Percentiles rank a stretch among this genome's conserved stretches.
Evolutionary conservation across 1,284 basidiomycete species (phyloP).

Genomic region (Puccinia triticina): DNA sequence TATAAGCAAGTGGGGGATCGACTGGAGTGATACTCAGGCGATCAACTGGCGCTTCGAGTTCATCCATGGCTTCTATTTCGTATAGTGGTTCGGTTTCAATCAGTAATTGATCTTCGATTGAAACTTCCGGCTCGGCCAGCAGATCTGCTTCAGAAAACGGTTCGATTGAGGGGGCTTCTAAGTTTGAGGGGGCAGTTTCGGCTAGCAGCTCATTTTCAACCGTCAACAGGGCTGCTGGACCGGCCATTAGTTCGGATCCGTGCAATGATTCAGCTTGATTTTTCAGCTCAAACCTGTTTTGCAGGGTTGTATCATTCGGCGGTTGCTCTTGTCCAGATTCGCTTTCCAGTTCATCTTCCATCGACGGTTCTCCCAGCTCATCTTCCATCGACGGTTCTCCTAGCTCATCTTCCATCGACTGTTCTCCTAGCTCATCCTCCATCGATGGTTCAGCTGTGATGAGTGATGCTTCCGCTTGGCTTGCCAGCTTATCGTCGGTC

Average conservation of each 20-base stretch:
- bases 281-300: not conserved
- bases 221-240: too few relatives aligned
- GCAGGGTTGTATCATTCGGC: not conserved
- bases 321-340: constrained; percentile 9
- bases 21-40: not conserved
- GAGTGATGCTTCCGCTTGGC: not conserved
- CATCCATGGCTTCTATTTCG: not conserved
- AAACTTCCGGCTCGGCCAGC: not conserved
- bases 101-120: not conserved
- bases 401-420: not conserved
- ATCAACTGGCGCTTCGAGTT: constrained; percentile 6
- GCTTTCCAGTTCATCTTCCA: not conserved
- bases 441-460: not conserved
- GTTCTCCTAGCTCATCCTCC: not conserved
- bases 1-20: not conserved
- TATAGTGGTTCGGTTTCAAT: constrained; percentile 4
- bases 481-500: not conserved
- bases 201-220: too few relatives aligned
- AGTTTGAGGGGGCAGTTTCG: too few relatives aligned
- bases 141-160: not conserved
- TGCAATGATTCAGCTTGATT: not conserved
- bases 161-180: not conserved
- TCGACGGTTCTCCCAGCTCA: not conserved
- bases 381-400: not conserved
- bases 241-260: not conserved